phyloP scores from a whole-genome alignment of 306 rosid species.

The Mimosa pudica region DNA sequence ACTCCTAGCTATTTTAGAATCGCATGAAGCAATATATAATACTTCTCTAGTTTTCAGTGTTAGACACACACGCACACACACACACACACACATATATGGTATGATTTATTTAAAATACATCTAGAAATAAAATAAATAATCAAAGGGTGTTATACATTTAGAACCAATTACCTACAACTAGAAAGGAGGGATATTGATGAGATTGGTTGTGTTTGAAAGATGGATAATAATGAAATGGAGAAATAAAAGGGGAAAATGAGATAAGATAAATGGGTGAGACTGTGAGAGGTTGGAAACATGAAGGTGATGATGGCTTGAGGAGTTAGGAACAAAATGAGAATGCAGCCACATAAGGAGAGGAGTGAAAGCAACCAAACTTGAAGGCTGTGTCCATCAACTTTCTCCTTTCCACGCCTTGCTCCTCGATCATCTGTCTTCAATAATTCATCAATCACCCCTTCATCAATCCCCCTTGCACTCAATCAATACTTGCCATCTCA shows the following conservation, averaged over 20 bases:
- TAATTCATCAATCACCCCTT: neutral
- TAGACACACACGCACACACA: no score
- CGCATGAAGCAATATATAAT: no score
- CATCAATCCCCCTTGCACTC: no score
- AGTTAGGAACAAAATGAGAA: neutral
- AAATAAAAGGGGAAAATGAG: neutral
- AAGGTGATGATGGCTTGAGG: neutral
- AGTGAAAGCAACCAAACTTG: constrained; percentile 16
- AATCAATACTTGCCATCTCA: no score
- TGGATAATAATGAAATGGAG: neutral
- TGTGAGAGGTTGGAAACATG: neutral
- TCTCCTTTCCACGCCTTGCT: neutral
- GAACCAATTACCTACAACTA: no score
- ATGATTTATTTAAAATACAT: no score
- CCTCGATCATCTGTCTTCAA: neutral
- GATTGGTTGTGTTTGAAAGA: neutral
- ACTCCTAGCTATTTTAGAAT: no score
- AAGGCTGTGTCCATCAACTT: neutral
- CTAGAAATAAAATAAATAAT: no score
- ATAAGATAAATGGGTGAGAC: neutral
- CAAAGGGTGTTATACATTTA: no score
- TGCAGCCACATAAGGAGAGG: neutral
- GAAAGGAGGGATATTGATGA: neutral
- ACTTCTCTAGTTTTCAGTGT: no score
- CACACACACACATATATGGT: no score